A percentile compares a stretch with the other conserved stretches of the same genome.
These are phyloP conservation scores for Pelargonium citronellum DNA, from an alignment of 441 rosid genomes.

Conservation along the genomic window DNA sequence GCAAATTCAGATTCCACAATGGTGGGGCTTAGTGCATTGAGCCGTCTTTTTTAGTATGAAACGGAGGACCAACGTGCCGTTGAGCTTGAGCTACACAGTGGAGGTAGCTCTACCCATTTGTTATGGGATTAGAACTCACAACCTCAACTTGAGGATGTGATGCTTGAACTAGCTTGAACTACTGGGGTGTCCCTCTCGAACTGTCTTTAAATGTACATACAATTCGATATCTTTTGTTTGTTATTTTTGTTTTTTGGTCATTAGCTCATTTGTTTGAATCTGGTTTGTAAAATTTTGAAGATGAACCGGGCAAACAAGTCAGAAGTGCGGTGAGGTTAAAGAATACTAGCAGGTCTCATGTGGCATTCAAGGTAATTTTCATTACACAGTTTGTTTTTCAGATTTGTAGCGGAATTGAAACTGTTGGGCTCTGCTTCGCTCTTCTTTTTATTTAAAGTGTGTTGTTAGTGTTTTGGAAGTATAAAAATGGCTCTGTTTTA, in stretches of 20 bases:
- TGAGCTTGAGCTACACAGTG: no score
- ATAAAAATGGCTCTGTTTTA: neutral
- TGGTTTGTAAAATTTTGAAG: conserved; percentile 25
- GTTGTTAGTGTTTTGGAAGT: neutral
- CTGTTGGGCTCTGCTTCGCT: neutral
- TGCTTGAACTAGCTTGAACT: no score
- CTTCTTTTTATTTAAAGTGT: neutral
- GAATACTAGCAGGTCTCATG: conserved; percentile 63
- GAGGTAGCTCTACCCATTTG: no score
- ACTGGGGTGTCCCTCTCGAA: no score
- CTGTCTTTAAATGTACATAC: neutral
- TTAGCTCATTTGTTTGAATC: neutral
- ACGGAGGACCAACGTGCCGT: no score
- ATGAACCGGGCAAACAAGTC: conserved; percentile 69
- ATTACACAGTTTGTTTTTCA: neutral
- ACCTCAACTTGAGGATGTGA: no score
- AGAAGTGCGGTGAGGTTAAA: conserved; percentile 59
- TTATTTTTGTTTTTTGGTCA: neutral
- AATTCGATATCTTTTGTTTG: neutral
- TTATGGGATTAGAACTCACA: no score
- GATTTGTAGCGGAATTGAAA: neutral
- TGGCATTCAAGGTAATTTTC: conserved; percentile 55
- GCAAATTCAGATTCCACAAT: no score
- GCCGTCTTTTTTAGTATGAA: no score
- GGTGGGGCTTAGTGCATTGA: no score